phyloP scores from a whole-genome alignment of 257 asterid genomes.

The Hygrophila difformis region DNA sequence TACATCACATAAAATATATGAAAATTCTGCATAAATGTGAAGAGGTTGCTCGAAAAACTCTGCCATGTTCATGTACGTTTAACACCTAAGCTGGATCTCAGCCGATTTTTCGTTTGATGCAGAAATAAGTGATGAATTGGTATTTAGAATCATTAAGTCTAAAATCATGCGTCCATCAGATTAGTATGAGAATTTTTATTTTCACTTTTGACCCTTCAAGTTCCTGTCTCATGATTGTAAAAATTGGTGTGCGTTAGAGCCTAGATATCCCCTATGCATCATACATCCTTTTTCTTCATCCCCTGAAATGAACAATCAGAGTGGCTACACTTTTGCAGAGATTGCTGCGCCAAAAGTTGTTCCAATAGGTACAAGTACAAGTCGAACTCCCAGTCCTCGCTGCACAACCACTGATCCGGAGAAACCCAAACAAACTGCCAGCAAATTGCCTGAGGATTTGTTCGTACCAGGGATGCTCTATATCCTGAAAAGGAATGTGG shows the following conservation, averaged over 20 bases:
- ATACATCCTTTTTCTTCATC: neutral
- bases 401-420: constrained; percentile 16
- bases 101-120: no score
- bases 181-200: no score
- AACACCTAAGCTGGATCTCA: no score
- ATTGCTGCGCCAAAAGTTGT: constrained; percentile 10
- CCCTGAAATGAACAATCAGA: neutral
- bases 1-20: neutral
- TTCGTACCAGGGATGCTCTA: constrained; percentile 73
- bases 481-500: constrained; percentile 54
- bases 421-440: constrained; percentile 14
- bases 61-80: no score
- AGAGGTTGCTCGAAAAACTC: no score
- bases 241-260: no score
- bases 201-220: no score
- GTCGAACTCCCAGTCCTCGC: constrained; percentile 19
- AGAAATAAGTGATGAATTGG: no score
- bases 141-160: no score
- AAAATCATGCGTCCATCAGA: neutral
- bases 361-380: constrained; percentile 14
- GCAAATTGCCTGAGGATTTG: constrained; percentile 32
- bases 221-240: no score
- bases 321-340: neutral
- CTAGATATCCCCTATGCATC: no score
- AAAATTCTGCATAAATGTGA: no score